Evolutionary conservation across 495 filamentous ascomycete genomes (phyloP).

Genomic region (Penicillium lagena): DNA sequence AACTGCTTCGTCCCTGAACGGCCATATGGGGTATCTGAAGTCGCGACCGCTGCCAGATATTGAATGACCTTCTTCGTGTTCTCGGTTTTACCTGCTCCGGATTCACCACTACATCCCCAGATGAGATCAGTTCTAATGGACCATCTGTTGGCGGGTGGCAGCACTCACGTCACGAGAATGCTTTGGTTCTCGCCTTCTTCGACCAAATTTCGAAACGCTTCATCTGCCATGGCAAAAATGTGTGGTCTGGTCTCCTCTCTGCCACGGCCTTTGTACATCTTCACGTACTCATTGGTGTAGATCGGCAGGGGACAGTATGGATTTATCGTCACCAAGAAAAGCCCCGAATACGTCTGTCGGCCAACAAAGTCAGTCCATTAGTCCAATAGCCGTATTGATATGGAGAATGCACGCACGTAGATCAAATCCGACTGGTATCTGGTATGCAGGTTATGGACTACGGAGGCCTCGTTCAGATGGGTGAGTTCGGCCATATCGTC

Average conservation of each 20-base stretch:
- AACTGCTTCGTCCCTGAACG: constrained; percentile 59
- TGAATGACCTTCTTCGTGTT: constrained; percentile 99
- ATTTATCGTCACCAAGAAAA: constrained; percentile 96
- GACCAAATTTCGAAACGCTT: constrained; percentile 91
- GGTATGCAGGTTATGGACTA: constrained; percentile 93
- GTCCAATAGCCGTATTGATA: background rate
- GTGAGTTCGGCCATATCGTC: constrained; percentile 99
- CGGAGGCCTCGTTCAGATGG: constrained; percentile 94
- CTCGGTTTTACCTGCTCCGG: constrained; percentile 96
- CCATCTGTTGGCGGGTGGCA: background rate
- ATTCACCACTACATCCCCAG: constrained; percentile 61
- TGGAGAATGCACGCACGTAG: constrained; percentile 52
- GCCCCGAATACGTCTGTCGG: constrained; percentile 80
- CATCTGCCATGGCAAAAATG: constrained; percentile 97
- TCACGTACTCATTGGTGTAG: constrained; percentile 93
- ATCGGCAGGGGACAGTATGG: constrained; percentile 93
- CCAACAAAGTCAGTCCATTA: constrained; percentile 3
- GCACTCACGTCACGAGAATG: constrained; percentile 79
- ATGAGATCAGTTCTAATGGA: no score
- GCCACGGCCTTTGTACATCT: constrained; percentile 87
- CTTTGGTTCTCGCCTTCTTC: constrained; percentile 96
- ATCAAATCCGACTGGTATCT: constrained; percentile 94
- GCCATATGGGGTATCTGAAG: constrained; percentile 65
- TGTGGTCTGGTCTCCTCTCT: constrained; percentile 94
- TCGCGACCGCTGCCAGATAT: constrained; percentile 91